These are phyloP conservation scores for Copromyces sp. DNA, from an alignment of 495 filamentous ascomycete genomes.

Conservation along the genomic window DNA sequence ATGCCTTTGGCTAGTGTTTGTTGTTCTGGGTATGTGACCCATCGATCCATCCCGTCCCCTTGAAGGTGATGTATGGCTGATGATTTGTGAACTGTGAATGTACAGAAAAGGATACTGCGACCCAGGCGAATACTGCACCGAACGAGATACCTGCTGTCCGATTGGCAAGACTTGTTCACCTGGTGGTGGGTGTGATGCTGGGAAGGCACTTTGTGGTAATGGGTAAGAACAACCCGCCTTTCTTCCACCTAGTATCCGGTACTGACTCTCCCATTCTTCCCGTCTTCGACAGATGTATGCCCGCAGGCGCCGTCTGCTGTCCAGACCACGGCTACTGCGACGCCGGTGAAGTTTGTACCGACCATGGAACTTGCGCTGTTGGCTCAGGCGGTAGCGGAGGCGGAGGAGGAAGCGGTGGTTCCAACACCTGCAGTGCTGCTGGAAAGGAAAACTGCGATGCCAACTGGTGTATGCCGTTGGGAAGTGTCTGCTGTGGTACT, in stretches of 20 bases:
- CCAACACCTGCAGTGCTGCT: background rate
- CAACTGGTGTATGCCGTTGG: constrained; percentile 7
- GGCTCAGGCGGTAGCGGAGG: background rate
- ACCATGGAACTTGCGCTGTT: background rate
- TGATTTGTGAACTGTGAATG: background rate
- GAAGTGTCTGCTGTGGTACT: constrained; percentile 5
- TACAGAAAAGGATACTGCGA: constrained; percentile 9
- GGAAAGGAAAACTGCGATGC: constrained; percentile 1
- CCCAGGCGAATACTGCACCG: constrained; percentile 12
- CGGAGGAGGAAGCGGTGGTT: background rate
- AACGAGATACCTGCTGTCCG: constrained; percentile 9
- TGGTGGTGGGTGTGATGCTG: constrained; percentile 7
- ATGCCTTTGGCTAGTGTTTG: background rate
- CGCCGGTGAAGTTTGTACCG: constrained; percentile 7
- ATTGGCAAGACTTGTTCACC: constrained; percentile 10
- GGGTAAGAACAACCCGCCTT: background rate
- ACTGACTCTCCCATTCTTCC: too few species aligned
- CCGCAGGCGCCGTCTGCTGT: constrained; percentile 12
- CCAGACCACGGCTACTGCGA: constrained; percentile 13
- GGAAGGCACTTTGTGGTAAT: constrained; percentile 1
- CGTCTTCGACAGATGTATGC: constrained; percentile 14
- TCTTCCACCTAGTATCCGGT: too few species aligned
- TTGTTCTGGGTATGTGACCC: background rate
- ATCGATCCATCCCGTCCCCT: background rate
- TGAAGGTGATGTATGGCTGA: background rate